These are phyloP conservation scores for Dendrobium chrysotoxum DNA, from an alignment of 106 monocot genomes.

Conservation along the genomic window DNA sequence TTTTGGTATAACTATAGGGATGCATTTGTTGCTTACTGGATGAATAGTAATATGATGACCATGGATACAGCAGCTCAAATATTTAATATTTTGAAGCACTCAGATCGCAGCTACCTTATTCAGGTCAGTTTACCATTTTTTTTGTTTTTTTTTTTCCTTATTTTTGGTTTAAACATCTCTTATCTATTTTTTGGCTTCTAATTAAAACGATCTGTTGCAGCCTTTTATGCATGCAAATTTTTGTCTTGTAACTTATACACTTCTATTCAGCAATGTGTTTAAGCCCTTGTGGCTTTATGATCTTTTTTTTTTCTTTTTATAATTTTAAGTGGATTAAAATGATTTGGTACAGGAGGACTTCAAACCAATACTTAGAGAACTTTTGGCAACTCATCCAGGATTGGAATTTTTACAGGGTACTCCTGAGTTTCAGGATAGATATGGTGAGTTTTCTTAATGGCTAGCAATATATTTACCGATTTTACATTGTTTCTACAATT, in stretches of 20 bases:
- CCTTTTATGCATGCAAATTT: background rate
- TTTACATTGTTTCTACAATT: background rate
- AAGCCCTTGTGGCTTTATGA: background rate
- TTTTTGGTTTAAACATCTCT: background rate
- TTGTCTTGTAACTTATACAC: background rate
- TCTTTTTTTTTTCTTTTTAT: background rate
- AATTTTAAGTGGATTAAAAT: constrained; percentile 8
- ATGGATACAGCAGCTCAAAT: constrained; percentile 79
- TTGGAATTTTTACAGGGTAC: constrained; percentile 93
- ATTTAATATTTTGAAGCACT: constrained; percentile 79
- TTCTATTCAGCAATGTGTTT: background rate
- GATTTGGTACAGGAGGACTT: constrained; percentile 72
- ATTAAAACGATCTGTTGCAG: background rate
- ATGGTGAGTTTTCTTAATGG: constrained; percentile 41
- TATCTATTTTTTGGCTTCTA: background rate
- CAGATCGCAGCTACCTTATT: constrained; percentile 58
- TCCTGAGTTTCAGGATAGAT: constrained; percentile 99
- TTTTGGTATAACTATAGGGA: constrained; percentile 49
- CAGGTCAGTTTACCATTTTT: constrained; percentile 39
- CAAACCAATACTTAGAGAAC: constrained; percentile 80
- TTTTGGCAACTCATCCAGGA: constrained; percentile 88
- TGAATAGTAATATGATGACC: constrained; percentile 78
- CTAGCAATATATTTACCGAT: too few relatives aligned
- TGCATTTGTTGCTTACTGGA: constrained; percentile 83
- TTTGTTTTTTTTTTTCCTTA: background rate